Evolutionary conservation across 2,329 filamentous ascomycete species (phyloP).

Genomic region (Cladosporium phlei): DNA sequence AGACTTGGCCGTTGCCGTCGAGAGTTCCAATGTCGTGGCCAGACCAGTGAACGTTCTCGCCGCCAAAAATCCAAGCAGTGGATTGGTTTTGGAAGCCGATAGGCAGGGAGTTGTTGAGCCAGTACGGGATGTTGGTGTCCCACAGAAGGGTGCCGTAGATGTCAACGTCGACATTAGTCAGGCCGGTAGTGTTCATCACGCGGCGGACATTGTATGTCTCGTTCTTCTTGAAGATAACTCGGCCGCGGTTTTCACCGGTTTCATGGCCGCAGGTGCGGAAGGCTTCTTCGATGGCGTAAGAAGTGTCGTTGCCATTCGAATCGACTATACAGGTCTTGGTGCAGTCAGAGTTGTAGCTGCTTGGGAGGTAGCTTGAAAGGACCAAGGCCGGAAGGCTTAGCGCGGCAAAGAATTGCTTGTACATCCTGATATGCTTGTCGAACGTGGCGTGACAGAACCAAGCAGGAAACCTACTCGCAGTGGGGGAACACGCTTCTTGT

Average conservation of each 20-base stretch:
- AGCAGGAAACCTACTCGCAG: background rate
- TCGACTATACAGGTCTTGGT: conserved; percentile 10
- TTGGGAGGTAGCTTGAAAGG: background rate
- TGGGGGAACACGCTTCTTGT: background rate
- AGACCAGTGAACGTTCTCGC: conserved; percentile 46
- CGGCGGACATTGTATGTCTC: conserved; percentile 45
- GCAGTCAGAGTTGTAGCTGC: conserved; percentile 3
- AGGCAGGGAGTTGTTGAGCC: conserved; percentile 48
- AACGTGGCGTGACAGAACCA: background rate
- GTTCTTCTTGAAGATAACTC: conserved; percentile 47
- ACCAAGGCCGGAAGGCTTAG: conserved; percentile 10
- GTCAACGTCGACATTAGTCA: conserved; percentile 46
- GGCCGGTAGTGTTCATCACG: conserved; percentile 46
- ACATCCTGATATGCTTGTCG: conserved; percentile 1
- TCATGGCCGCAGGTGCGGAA: conserved; percentile 47
- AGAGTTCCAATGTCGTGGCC: conserved; percentile 51
- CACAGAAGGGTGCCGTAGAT: conserved; percentile 45
- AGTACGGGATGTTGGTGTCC: conserved; percentile 45
- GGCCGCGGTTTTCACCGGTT: conserved; percentile 30
- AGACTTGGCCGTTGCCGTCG: conserved; percentile 57
- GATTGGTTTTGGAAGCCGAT: conserved; percentile 54
- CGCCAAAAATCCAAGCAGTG: conserved; percentile 53
- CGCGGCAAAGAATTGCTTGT: conserved; percentile 10
- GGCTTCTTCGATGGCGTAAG: conserved; percentile 45
- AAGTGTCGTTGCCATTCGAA: conserved; percentile 43